phyloP scores from a whole-genome alignment of 164 flowering plant species.

The Berberis thunbergii region DNA sequence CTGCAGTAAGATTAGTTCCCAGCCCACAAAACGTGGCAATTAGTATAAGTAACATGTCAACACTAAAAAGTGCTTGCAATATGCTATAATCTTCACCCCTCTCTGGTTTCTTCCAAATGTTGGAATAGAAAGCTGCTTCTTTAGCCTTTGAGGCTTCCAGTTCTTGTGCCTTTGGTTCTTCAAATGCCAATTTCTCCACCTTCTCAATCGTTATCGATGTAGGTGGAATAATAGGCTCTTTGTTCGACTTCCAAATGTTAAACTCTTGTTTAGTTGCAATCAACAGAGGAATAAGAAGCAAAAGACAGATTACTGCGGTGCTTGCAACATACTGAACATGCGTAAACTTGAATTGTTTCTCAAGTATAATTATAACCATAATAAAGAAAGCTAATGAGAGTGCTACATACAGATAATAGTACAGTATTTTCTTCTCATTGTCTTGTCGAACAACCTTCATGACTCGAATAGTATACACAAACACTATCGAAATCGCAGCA shows the following conservation, averaged over 20 bases:
- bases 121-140: neutral
- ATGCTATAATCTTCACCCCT: neutral
- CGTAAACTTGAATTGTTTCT: constrained; percentile 25
- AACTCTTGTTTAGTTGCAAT: neutral
- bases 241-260: neutral
- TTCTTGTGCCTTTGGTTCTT: neutral
- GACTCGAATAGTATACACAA: constrained; percentile 35
- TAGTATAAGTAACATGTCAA: too few species aligned
- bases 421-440: constrained; percentile 32
- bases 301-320: neutral
- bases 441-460: constrained; percentile 17
- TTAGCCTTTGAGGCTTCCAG: neutral
- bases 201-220: neutral
- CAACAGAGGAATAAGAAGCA: neutral
- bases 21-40: too few species aligned
- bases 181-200: neutral
- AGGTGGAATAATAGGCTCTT: neutral
- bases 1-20: too few species aligned
- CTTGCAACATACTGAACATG: constrained; percentile 25
- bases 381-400: constrained; percentile 38
- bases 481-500: constrained; percentile 33
- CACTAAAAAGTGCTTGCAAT: neutral
- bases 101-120: neutral
- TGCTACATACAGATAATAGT: constrained; percentile 36
- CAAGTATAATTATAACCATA: constrained; percentile 32